Conservation (phyloP, 2,329 filamentous ascomycete species). For the Phialocephala sp. region DNA sequence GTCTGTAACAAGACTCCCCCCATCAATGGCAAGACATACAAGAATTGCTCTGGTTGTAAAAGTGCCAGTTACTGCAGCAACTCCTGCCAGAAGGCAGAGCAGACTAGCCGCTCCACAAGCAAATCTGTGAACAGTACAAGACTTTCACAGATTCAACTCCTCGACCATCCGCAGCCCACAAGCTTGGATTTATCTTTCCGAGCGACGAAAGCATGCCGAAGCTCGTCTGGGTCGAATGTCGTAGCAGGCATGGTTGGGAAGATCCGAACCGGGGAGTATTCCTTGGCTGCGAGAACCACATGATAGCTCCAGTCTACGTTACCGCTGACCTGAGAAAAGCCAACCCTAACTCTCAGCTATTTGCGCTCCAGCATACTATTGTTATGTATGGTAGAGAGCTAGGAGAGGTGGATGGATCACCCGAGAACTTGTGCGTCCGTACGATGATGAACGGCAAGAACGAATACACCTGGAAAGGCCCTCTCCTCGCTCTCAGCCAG, state of each 20-base stretch:
- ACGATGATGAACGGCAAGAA: conserved; percentile 7
- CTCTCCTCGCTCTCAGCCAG: neutral
- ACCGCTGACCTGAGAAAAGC: neutral
- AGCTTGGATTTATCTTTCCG: conserved; percentile 10
- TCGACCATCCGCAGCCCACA: neutral
- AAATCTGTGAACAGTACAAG: conserved; percentile 17
- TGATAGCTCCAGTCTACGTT: neutral
- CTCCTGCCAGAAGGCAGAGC: conserved; percentile 10
- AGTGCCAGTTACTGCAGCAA: conserved; percentile 8
- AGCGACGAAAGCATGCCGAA: neutral
- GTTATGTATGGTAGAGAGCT: neutral
- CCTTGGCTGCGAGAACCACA: neutral
- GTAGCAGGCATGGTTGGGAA: neutral
- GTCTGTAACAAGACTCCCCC: neutral
- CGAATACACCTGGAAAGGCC: conserved; percentile 1
- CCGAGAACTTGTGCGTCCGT: neutral
- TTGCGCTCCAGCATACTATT: neutral
- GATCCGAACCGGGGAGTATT: neutral
- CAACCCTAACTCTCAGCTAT: neutral
- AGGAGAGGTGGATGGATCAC: neutral
- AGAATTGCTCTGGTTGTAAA: conserved; percentile 8
- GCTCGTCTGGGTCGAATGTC: neutral
- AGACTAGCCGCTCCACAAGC: conserved; percentile 13
- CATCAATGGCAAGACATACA: neutral
- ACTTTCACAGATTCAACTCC: neutral